A percentile compares a stretch with the other conserved stretches of the same genome.
Conservation (phyloP, 2,329 filamentous ascomycete genomes). For the Leptographium wingfieldii region DNA sequence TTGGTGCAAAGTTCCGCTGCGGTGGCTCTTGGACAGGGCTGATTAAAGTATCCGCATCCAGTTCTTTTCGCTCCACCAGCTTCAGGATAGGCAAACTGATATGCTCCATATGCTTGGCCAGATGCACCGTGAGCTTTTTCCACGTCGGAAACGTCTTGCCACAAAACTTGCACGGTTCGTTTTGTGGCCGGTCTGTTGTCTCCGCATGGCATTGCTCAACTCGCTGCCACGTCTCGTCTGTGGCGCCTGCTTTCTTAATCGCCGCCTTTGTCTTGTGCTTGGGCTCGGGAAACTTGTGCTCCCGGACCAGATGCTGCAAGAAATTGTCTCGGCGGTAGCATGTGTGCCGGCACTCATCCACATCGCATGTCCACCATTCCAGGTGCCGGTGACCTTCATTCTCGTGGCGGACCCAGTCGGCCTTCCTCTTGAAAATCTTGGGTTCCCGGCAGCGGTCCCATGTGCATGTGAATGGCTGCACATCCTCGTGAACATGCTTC, state of each 20-base stretch:
- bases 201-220: slow-evolving; percentile 67
- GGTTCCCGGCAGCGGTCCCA: slow-evolving; percentile 72
- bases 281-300: slow-evolving; percentile 78
- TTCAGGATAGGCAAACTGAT: slow-evolving; percentile 70
- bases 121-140: slow-evolving; percentile 89
- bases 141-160: slow-evolving; percentile 67
- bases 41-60: slow-evolving; percentile 51
- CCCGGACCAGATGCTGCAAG: slow-evolving; percentile 78
- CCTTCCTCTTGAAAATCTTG: slow-evolving; percentile 90
- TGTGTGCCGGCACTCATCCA: slow-evolving; percentile 66
- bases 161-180: slow-evolving; percentile 82
- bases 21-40: slow-evolving; percentile 51
- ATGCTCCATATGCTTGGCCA: slow-evolving; percentile 90
- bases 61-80: slow-evolving; percentile 33
- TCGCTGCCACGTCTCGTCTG: slow-evolving; percentile 60
- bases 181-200: slow-evolving; percentile 49
- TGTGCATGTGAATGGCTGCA: slow-evolving; percentile 87
- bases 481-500: slow-evolving; percentile 88
- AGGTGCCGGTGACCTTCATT: slow-evolving; percentile 82
- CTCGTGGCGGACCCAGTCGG: slow-evolving; percentile 90
- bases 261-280: slow-evolving; percentile 67
- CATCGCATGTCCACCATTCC: slow-evolving; percentile 81
- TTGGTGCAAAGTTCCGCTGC: slow-evolving; percentile 22
- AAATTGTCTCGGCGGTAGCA: slow-evolving; percentile 91
- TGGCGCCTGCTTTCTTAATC: slow-evolving; percentile 43